phyloP scores from a whole-genome alignment of 2,329 filamentous ascomycete genomes.

The Verticillium tricorpus region DNA sequence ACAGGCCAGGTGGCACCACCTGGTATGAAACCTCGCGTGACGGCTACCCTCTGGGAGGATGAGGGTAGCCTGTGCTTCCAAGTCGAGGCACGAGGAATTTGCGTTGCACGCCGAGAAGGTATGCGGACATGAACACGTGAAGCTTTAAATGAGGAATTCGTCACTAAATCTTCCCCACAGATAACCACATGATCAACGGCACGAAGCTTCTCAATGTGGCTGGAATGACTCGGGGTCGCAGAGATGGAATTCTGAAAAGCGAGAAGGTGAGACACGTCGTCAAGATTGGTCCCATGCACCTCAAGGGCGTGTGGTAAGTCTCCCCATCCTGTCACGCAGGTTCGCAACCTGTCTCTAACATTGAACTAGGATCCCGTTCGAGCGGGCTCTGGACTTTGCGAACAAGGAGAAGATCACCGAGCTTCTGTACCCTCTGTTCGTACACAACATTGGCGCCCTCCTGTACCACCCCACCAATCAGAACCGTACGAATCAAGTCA shows the following conservation, averaged over 20 bases:
- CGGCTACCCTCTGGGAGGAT: constrained; percentile 96
- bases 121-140: constrained; percentile 19
- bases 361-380: constrained; percentile 86
- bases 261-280: constrained; percentile 96
- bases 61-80: constrained; percentile 97
- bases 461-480: constrained; percentile 93
- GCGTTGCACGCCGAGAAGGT: constrained; percentile 92
- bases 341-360: neutral
- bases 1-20: constrained; percentile 91
- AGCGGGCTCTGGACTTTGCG: constrained; percentile 94
- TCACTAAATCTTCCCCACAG: constrained; percentile 37
- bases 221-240: constrained; percentile 92
- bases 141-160: neutral
- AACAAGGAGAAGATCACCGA: constrained; percentile 99
- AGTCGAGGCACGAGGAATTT: constrained; percentile 93
- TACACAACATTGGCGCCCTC: constrained; percentile 91
- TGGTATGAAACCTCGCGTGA: constrained; percentile 94
- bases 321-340: neutral
- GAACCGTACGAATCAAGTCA: constrained; percentile 75
- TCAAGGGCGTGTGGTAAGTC: constrained; percentile 92
- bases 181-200: constrained; percentile 99
- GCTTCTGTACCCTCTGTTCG: constrained; percentile 89
- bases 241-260: constrained; percentile 95
- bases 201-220: constrained; percentile 96
- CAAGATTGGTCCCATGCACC: constrained; percentile 98